A percentile compares a stretch with the other conserved stretches of the same genome.
These are phyloP conservation scores for Lolium multiflorum DNA, from an alignment of 176 grass and related monocot genomes.

Conservation along the genomic window DNA sequence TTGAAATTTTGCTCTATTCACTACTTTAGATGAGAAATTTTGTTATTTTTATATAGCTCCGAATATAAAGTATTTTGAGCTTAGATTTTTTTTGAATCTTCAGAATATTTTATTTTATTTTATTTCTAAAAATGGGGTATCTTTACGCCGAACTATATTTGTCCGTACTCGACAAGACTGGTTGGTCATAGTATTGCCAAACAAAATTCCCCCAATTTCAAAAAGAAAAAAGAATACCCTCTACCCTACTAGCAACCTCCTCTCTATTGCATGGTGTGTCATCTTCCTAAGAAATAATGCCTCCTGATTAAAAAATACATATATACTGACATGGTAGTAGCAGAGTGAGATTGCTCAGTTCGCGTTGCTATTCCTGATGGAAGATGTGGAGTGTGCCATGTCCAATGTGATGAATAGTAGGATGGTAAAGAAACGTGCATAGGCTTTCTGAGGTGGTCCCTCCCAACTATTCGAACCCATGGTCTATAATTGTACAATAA, in stretches of 20 bases:
- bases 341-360: neutral
- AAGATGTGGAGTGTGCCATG: neutral
- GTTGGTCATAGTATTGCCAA: neutral
- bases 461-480: neutral
- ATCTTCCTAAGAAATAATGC: neutral
- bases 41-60: no score
- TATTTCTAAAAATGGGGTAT: no score
- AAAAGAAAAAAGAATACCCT: neutral
- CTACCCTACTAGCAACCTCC: neutral
- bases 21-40: no score
- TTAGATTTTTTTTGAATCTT: no score
- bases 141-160: no score
- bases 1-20: no score
- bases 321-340: neutral
- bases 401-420: conserved; percentile 18
- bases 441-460: neutral
- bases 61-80: no score
- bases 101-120: no score
- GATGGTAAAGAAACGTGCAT: conserved; percentile 13
- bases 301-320: neutral
- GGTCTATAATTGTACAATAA: neutral
- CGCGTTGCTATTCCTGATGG: neutral
- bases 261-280: neutral
- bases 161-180: neutral
- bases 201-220: neutral